Conservation (phyloP, 768 basidiomycete genomes). For the Boletales sp. region DNA sequence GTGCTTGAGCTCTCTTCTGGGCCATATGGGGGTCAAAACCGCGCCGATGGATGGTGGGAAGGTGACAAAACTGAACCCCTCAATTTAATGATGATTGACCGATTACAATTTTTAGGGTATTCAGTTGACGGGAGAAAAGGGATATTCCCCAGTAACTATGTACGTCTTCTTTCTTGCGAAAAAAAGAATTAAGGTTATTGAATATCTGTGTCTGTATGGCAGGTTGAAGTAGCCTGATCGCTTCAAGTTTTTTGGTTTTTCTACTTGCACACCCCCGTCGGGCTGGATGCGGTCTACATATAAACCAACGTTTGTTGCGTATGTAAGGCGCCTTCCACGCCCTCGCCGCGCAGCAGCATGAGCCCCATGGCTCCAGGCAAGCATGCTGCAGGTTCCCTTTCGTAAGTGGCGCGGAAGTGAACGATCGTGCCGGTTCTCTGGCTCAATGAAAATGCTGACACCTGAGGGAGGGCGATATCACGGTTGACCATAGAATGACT, state of each 20-base stretch:
- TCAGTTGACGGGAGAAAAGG: conserved; percentile 61
- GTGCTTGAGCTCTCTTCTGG: conserved; percentile 62
- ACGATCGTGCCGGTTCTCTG: conserved; percentile 17
- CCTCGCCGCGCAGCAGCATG: conserved; percentile 15
- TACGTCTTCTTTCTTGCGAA: conserved; percentile 38
- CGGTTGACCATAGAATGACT: conserved; percentile 16
- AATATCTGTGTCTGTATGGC: conserved; percentile 9
- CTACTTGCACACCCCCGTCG: conserved; percentile 1
- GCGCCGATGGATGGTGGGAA: conserved; percentile 86
- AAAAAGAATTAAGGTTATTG: conserved; percentile 18
- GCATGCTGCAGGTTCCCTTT: conserved; percentile 20
- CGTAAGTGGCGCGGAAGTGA: conserved; percentile 33
- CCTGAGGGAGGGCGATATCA: conserved; percentile 13
- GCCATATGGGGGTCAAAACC: conserved; percentile 57
- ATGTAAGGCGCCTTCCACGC: conserved; percentile 21
- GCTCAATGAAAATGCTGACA: conserved; percentile 12
- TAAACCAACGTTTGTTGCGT: conserved; percentile 19
- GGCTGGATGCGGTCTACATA: conserved; percentile 10
- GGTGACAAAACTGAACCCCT: conserved; percentile 40
- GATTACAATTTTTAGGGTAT: conserved; percentile 45
- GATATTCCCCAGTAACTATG: conserved; percentile 88
- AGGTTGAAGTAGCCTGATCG: conserved; percentile 50
- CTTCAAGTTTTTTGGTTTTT: not conserved
- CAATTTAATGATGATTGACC: conserved; percentile 21
- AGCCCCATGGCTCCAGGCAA: conserved; percentile 11